Conservation (phyloP, 1,284 basidiomycete species). For the Ustilago trichophora region DNA sequence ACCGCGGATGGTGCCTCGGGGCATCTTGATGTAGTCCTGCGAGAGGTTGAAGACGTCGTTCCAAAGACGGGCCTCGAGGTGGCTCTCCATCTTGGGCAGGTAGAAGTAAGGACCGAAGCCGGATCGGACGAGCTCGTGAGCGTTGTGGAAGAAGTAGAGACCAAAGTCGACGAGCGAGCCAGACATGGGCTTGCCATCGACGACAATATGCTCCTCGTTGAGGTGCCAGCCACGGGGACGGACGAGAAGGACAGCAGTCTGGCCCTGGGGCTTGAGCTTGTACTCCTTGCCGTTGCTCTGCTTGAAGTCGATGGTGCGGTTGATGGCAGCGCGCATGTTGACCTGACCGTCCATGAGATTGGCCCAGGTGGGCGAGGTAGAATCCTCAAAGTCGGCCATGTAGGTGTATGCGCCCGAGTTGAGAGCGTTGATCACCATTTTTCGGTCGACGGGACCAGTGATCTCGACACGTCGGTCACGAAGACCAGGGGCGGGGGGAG, state of each 20-base stretch:
- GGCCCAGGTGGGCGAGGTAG: conserved; percentile 90
- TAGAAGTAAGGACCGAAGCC: conserved; percentile 98
- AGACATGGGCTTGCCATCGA: conserved; percentile 90
- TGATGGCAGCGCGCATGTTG: conserved; percentile 89
- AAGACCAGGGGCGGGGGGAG: conserved; percentile 73
- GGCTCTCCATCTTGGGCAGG: conserved; percentile 95
- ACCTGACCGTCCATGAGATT: conserved; percentile 94
- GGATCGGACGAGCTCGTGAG: conserved; percentile 73
- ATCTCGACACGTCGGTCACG: conserved; percentile 81
- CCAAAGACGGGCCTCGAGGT: conserved; percentile 87
- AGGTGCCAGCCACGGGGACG: conserved; percentile 90
- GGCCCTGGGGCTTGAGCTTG: conserved; percentile 89
- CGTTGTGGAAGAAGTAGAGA: conserved; percentile 98
- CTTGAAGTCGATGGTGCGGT: conserved; percentile 88
- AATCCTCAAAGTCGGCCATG: conserved; percentile 71
- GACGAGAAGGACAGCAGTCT: conserved; percentile 65
- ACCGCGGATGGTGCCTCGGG: conserved; percentile 86
- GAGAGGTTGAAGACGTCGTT: conserved; percentile 96
- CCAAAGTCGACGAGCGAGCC: conserved; percentile 97
- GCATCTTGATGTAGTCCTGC: conserved; percentile 87
- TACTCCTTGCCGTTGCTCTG: conserved; percentile 82
- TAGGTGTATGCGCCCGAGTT: conserved; percentile 78
- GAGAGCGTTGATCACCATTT: conserved; percentile 85
- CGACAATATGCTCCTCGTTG: conserved; percentile 84
- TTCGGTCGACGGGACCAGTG: conserved; percentile 82